Evolutionary conservation across 2,329 filamentous ascomycete genomes (phyloP).

Genomic region (Orbilia oligospora): DNA sequence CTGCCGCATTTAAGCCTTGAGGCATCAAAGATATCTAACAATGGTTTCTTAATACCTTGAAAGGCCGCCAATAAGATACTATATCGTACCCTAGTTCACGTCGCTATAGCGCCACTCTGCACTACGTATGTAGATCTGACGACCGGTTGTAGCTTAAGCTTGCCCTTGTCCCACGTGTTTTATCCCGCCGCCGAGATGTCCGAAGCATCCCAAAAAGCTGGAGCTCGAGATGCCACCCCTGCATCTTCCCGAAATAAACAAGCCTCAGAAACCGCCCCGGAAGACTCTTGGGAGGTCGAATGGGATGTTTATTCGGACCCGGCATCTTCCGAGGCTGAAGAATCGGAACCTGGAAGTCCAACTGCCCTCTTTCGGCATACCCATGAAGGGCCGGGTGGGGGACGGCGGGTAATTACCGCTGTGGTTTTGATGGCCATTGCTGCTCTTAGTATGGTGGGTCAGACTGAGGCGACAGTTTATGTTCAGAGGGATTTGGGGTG

Average conservation of each 20-base stretch:
- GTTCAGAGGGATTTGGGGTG: constrained; percentile 51
- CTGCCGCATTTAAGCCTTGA: neutral
- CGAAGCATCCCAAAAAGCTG: constrained; percentile 16
- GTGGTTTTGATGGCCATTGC: constrained; percentile 45
- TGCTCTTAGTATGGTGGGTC: constrained; percentile 34
- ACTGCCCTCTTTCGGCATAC: constrained; percentile 39
- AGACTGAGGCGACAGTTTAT: constrained; percentile 54
- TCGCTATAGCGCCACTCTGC: neutral
- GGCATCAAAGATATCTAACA: neutral
- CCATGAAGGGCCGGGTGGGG: constrained; percentile 29
- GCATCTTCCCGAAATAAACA: constrained; percentile 29
- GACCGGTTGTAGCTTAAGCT: neutral
- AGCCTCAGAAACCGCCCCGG: constrained; percentile 11
- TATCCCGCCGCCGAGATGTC: constrained; percentile 24
- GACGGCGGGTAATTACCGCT: constrained; percentile 35
- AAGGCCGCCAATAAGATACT: neutral
- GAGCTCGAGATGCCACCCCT: neutral
- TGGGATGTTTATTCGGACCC: constrained; percentile 56
- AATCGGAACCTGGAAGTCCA: constrained; percentile 41
- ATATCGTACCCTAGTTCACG: neutral
- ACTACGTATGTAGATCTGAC: constrained; percentile 7
- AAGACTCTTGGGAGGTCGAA: constrained; percentile 58
- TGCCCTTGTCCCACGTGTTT: constrained; percentile 14
- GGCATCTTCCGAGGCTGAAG: constrained; percentile 35
- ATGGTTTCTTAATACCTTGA: neutral